Evolutionary conservation across 2,329 filamentous ascomycete species (phyloP).

Genomic region (Aspergillus ruber): DNA sequence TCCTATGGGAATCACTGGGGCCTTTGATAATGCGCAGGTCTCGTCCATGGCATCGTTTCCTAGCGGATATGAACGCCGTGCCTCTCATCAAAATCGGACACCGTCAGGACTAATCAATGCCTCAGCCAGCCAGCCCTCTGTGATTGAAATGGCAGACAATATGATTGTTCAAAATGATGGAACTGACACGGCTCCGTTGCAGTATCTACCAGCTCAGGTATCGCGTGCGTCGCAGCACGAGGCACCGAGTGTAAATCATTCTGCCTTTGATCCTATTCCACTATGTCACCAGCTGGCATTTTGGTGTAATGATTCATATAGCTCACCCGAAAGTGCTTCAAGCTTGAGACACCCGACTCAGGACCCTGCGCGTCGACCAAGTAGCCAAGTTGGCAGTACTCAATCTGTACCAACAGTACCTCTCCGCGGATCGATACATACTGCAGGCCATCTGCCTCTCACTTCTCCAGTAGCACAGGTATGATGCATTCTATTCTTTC

Average conservation of each 20-base stretch:
- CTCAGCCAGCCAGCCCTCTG: background rate
- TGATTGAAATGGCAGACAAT: background rate
- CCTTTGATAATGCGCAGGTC: slow-evolving; percentile 16
- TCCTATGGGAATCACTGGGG: slow-evolving; percentile 29
- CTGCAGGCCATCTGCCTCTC: background rate
- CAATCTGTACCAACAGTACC: background rate
- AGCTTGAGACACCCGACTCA: background rate
- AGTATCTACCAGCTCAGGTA: background rate
- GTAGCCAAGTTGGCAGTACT: background rate
- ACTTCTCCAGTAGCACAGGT: background rate
- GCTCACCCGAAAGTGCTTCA: background rate
- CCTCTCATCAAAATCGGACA: slow-evolving; percentile 18
- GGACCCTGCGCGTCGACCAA: background rate
- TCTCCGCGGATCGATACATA: background rate
- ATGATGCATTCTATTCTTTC: background rate
- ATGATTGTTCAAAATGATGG: background rate
- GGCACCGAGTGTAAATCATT: background rate
- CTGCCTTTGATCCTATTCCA: background rate
- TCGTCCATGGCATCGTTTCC: slow-evolving; percentile 13
- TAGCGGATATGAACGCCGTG: slow-evolving; percentile 15
- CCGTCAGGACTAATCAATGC: slow-evolving; percentile 12
- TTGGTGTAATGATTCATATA: background rate
- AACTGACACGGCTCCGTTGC: background rate
- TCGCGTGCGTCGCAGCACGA: background rate
- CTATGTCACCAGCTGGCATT: too few species aligned